These are phyloP conservation scores for Daldinia grandis DNA, from an alignment of 495 filamentous ascomycete species.

Conservation along the genomic window DNA sequence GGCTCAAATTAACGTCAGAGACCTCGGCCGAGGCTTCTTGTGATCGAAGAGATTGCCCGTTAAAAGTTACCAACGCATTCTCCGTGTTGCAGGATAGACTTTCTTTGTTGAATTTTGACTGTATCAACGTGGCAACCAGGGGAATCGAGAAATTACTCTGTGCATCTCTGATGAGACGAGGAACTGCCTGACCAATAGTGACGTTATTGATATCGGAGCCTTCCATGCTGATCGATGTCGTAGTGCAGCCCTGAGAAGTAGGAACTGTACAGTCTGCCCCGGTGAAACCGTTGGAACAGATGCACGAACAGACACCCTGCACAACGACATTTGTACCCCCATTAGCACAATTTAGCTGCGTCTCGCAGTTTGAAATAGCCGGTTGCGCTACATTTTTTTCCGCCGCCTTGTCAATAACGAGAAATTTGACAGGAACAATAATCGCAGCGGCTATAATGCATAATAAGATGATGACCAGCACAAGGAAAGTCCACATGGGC, in stretches of 20 bases:
- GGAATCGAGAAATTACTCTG: slow-evolving; percentile 77
- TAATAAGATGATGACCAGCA: slow-evolving; percentile 72
- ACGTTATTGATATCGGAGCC: slow-evolving; percentile 67
- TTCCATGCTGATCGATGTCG: slow-evolving; percentile 60
- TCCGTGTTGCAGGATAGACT: slow-evolving; percentile 80
- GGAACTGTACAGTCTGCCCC: slow-evolving; percentile 74
- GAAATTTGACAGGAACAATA: slow-evolving; percentile 83
- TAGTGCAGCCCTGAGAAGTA: slow-evolving; percentile 74
- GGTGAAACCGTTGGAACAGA: slow-evolving; percentile 86
- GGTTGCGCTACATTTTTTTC: slow-evolving; percentile 41
- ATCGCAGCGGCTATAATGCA: slow-evolving; percentile 85
- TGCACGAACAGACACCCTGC: slow-evolving; percentile 76
- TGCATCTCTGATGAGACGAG: slow-evolving; percentile 71
- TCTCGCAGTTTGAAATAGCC: slow-evolving; percentile 60
- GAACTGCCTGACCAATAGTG: slow-evolving; percentile 81
- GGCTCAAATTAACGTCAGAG: slow-evolving; percentile 14
- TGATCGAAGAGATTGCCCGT: slow-evolving; percentile 57
- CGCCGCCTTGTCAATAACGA: slow-evolving; percentile 69
- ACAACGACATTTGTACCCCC: slow-evolving; percentile 78
- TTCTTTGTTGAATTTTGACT: slow-evolving; percentile 77
- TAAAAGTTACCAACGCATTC: slow-evolving; percentile 87
- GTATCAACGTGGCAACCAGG: slow-evolving; percentile 69
- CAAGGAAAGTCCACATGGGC: slow-evolving; percentile 78
- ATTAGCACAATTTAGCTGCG: slow-evolving; percentile 71
- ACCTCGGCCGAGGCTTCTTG: slow-evolving; percentile 40